Percentiles rank a stretch among this genome's conserved stretches.
phyloP scores from a whole-genome alignment of 305 asterid genomes.

The Ilex paraguariensis region DNA sequence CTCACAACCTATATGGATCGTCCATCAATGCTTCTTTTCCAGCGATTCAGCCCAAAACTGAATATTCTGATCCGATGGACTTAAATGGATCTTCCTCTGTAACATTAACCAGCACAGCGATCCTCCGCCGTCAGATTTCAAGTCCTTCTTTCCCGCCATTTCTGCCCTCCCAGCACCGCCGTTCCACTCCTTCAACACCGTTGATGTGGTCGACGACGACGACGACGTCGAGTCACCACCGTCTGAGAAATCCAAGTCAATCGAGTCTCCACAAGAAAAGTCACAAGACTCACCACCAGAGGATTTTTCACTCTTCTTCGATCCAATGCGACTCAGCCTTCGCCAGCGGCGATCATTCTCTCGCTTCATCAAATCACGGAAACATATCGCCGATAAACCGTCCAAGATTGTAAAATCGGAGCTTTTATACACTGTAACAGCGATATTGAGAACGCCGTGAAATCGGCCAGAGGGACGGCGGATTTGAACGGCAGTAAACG shows the following conservation, averaged over 20 bases:
- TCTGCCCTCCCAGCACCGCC: constrained; percentile 18
- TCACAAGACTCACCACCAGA: constrained; percentile 67
- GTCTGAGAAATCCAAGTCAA: constrained; percentile 43
- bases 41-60: constrained; percentile 40
- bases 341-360: constrained; percentile 32
- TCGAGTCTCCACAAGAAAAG: constrained; percentile 15
- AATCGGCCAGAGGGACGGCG: constrained; percentile 86
- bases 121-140: constrained; percentile 47
- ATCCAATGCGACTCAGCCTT: constrained; percentile 61
- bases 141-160: constrained; percentile 48
- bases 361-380: constrained; percentile 49
- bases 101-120: constrained; percentile 65
- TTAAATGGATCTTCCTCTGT: constrained; percentile 52
- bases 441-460: constrained; percentile 76
- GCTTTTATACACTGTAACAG: constrained; percentile 46
- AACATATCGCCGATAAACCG: constrained; percentile 55
- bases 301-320: constrained; percentile 54
- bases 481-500: constrained; percentile 70
- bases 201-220: constrained; percentile 52
- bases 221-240: constrained; percentile 67
- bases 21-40: constrained; percentile 31
- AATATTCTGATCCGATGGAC: constrained; percentile 59
- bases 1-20: constrained; percentile 3
- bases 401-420: constrained; percentile 48
- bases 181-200: constrained; percentile 62